Conservation (phyloP, 163 green algal genomes). For the Chloromonas sp. region DNA sequence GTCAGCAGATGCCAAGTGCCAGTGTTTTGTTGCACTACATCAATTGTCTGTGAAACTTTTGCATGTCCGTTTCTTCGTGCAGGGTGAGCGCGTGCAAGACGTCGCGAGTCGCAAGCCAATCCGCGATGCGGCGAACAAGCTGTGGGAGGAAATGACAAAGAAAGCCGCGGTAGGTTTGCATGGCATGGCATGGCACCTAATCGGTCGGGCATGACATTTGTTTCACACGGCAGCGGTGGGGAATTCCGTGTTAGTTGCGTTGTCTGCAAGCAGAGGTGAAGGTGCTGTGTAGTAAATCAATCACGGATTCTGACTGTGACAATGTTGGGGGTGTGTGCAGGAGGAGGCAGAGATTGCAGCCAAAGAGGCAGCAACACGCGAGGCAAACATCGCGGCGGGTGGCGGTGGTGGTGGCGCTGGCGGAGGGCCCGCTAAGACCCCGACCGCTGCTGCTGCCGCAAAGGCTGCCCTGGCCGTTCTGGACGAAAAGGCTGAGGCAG, state of each 20-base stretch:
- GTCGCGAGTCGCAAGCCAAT: constrained; percentile 29
- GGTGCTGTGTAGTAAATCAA: neutral
- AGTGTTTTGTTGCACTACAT: neutral
- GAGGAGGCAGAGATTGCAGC: constrained; percentile 25
- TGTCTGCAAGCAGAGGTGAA: no score
- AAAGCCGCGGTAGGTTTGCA: neutral
- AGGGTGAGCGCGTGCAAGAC: constrained; percentile 37
- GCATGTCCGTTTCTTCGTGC: neutral
- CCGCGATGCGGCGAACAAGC: constrained; percentile 29
- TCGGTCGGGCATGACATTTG: neutral
- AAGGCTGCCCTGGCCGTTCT: neutral
- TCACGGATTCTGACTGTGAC: neutral
- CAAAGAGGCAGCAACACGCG: constrained; percentile 22
- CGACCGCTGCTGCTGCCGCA: neutral
- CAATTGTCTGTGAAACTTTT: no score
- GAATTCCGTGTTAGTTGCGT: no score
- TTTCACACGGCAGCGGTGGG: no score
- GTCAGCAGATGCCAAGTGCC: neutral
- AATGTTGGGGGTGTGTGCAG: constrained; percentile 9
- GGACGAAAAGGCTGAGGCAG: neutral
- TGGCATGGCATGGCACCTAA: neutral
- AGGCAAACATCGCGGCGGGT: neutral
- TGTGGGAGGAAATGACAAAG: constrained; percentile 28
- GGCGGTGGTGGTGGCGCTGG: neutral
- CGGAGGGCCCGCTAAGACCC: constrained; percentile 11